Percentiles rank a stretch among this genome's conserved stretches.
Evolutionary conservation across 2,329 filamentous ascomycete genomes (phyloP).

Genomic region (Pestalotiopsis sp.): DNA sequence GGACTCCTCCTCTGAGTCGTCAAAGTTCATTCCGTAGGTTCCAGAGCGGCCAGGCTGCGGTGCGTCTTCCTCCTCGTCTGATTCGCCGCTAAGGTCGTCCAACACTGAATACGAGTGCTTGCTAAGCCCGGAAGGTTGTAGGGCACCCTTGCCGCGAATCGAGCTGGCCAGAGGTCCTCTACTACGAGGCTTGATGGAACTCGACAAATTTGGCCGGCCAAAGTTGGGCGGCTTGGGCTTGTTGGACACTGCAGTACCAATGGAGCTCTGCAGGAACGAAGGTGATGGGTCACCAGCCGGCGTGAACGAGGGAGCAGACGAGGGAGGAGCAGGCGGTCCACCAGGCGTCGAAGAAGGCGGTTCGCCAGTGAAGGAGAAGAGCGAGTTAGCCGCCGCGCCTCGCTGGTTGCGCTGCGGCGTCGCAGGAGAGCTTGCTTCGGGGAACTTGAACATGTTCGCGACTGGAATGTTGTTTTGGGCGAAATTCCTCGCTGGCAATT

Average conservation of each 20-base stretch:
- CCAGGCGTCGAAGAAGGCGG: constrained; percentile 57
- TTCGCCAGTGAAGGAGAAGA: constrained; percentile 41
- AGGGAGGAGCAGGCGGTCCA: constrained; percentile 46
- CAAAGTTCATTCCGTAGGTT: constrained; percentile 26
- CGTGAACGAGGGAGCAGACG: constrained; percentile 57
- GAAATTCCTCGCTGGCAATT: neutral
- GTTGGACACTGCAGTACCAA: constrained; percentile 39
- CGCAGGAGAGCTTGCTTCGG: constrained; percentile 48
- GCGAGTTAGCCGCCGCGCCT: constrained; percentile 29
- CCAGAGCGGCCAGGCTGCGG: constrained; percentile 16
- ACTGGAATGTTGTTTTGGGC: constrained; percentile 9
- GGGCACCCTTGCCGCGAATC: constrained; percentile 39
- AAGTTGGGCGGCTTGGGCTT: constrained; percentile 43
- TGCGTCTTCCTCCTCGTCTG: constrained; percentile 37
- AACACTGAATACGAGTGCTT: constrained; percentile 39
- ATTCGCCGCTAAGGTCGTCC: constrained; percentile 34
- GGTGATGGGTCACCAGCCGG: constrained; percentile 58
- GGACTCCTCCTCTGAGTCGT: constrained; percentile 42
- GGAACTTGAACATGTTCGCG: constrained; percentile 37
- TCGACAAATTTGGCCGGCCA: constrained; percentile 32
- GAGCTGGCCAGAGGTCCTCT: constrained; percentile 50
- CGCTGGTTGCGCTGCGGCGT: constrained; percentile 48
- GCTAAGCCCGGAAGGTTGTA: constrained; percentile 56
- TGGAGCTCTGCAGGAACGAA: constrained; percentile 57
- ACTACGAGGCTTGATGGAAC: constrained; percentile 32